Evolutionary conservation across 306 rosid genomes (phyloP).

Genomic region (Prunus fruticosa): DNA sequence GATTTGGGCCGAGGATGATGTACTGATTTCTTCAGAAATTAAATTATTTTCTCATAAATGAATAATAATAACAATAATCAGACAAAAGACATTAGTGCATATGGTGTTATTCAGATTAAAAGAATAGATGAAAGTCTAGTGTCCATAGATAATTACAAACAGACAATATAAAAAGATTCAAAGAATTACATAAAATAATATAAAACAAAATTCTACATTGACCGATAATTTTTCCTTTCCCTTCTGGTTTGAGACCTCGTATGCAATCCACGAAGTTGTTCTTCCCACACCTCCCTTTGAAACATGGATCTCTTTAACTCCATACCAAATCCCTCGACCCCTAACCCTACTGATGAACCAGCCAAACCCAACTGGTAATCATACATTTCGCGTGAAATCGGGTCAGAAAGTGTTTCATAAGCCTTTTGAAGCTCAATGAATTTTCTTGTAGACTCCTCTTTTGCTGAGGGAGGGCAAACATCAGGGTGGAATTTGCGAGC

Average conservation of each 20-base stretch:
- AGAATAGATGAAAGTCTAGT: background rate
- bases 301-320: constrained; percentile 6
- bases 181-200: background rate
- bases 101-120: no score
- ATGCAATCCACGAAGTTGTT: constrained; percentile 28
- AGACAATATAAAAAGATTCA: background rate
- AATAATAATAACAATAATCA: no score
- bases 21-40: no score
- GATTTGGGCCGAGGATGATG: no score
- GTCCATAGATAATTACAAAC: background rate
- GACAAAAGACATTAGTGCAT: no score
- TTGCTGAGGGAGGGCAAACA: constrained; percentile 21
- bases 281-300: constrained; percentile 36
- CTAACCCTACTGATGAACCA: background rate
- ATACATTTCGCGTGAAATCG: constrained; percentile 26
- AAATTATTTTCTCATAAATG: no score
- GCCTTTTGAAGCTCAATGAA: constrained; percentile 39
- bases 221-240: constrained; percentile 8
- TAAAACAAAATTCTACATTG: background rate
- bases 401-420: constrained; percentile 38
- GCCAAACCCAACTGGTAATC: constrained; percentile 32
- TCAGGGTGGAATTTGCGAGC: constrained; percentile 41
- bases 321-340: background rate
- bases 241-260: constrained; percentile 28
- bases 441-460: constrained; percentile 30